Percentiles rank a stretch among this genome's conserved stretches.
These are phyloP conservation scores for Vitis rupestris DNA, from an alignment of 164 flowering plant species.

Conservation along the genomic window DNA sequence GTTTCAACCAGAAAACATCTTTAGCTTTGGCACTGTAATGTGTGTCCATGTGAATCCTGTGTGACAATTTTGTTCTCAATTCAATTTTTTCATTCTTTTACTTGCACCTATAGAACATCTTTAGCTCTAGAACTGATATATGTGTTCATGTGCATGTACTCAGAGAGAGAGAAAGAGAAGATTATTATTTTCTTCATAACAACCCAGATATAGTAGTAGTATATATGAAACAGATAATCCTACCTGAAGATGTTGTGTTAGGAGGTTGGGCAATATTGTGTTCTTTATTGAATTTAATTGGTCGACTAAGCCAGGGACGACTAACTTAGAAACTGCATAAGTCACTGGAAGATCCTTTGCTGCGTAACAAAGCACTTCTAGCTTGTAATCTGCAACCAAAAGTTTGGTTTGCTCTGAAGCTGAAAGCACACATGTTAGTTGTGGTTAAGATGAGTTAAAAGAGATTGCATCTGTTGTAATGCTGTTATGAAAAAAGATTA, in stretches of 20 bases:
- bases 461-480: neutral
- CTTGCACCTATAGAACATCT: too few species aligned
- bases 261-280: slow-evolving; percentile 44
- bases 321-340: slow-evolving; percentile 60
- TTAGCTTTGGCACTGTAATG: too few species aligned
- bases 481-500: neutral
- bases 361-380: slow-evolving; percentile 77
- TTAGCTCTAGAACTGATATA: too few species aligned
- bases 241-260: slow-evolving; percentile 65
- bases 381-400: slow-evolving; percentile 48
- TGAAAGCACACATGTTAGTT: slow-evolving; percentile 29
- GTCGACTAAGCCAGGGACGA: slow-evolving; percentile 73
- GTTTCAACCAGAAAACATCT: too few species aligned
- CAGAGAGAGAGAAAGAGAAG: neutral
- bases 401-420: slow-evolving; percentile 60
- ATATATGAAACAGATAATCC: neutral
- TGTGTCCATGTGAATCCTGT: neutral
- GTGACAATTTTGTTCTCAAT: too few species aligned
- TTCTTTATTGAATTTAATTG: slow-evolving; percentile 63
- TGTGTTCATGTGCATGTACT: too few species aligned
- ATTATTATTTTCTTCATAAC: neutral
- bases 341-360: slow-evolving; percentile 53
- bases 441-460: neutral
- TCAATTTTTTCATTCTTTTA: too few species aligned
- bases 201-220: neutral